Base-by-base conservation (phyloP, 139 green algal species). In the Gonium pectorale region DNA sequence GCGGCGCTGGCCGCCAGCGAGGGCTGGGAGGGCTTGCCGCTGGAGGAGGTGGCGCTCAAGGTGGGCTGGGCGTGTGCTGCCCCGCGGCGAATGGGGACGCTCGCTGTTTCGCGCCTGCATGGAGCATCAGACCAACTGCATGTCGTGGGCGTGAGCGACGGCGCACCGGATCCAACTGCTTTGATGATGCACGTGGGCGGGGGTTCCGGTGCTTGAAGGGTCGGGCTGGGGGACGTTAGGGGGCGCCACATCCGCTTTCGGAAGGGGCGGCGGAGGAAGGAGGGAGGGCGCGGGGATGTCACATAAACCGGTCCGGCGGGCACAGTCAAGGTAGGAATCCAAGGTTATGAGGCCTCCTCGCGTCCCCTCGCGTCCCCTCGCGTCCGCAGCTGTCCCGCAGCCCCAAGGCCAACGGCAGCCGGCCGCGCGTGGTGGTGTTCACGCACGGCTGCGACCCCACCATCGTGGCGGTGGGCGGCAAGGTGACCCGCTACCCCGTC, bases 381-480 rank as follows among this genome's bases (percentile, higher is more conserved):
- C 22, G 2, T 27, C 0, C 73, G 79, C 91, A 95, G 93, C 95
- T 98, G 51, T 91, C 94, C 1, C 84, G 78, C 38, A 88, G 97
- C 63, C 93, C 96, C 26, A 99, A 99, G 90, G 84, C 92, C 70
- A 97, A 93, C 86, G 94, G 94, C 87, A 80, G 69, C 62, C 89
- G 95, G 8, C 84, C 91, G 21, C 91, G 97, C 80, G 93, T 86
- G 33, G 96, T 99, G 3, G 96, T 99, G 33, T 95, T 99, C 91
- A 99, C 97, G 0, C 97, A 99, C 86, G 95, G 95, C 35, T 88
- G 87, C 43, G 93, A 98, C 80, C 82, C 95, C 60, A 99, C 97
- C 24, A 87, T 99, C 15, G 93, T 99, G 40, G 96, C 96, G 0
- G 56, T 86, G 2, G 71, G 91, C 63, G 97, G 96, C 86, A 90